phyloP scores from a whole-genome alignment of 2,329 filamentous ascomycete genomes.

The Ampelomyces quisqualis region DNA sequence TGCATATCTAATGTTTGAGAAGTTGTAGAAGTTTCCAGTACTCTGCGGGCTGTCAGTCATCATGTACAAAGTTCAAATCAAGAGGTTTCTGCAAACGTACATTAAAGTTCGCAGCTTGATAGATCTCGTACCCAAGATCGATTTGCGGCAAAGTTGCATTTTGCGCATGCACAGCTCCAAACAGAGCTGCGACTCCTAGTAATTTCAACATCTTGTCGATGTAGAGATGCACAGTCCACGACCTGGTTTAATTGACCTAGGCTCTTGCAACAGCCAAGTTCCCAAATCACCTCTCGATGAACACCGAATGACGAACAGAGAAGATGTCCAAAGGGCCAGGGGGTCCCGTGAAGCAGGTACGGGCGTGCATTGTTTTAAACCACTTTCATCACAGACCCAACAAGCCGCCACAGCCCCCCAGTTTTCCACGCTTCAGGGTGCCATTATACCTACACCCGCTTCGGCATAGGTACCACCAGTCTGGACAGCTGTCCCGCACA shows the following conservation, averaged over 20 bases:
- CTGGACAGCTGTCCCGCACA: neutral
- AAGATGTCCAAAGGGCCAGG: neutral
- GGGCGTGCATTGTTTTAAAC: slow-evolving; percentile 2
- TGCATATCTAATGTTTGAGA: slow-evolving; percentile 59
- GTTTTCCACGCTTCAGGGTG: slow-evolving; percentile 2
- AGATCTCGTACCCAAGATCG: slow-evolving; percentile 57
- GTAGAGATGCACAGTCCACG: neutral
- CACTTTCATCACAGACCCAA: neutral
- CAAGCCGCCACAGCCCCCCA: slow-evolving; percentile 1
- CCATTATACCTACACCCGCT: neutral
- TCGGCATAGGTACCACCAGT: neutral
- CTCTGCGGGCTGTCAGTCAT: slow-evolving; percentile 20
- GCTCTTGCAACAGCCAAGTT: slow-evolving; percentile 1
- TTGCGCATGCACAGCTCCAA: slow-evolving; percentile 27
- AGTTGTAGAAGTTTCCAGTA: slow-evolving; percentile 53
- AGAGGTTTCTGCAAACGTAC: slow-evolving; percentile 25
- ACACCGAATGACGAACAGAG: neutral
- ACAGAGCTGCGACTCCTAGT: slow-evolving; percentile 21
- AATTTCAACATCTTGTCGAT: slow-evolving; percentile 23
- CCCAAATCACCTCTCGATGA: neutral
- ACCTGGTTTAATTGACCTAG: neutral
- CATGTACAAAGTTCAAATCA: neutral
- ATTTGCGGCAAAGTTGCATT: slow-evolving; percentile 47
- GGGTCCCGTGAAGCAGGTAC: slow-evolving; percentile 1
- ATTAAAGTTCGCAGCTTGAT: slow-evolving; percentile 52